Conservation (phyloP, 805 yeast genomes). For the Candida tallmaniae region DNA sequence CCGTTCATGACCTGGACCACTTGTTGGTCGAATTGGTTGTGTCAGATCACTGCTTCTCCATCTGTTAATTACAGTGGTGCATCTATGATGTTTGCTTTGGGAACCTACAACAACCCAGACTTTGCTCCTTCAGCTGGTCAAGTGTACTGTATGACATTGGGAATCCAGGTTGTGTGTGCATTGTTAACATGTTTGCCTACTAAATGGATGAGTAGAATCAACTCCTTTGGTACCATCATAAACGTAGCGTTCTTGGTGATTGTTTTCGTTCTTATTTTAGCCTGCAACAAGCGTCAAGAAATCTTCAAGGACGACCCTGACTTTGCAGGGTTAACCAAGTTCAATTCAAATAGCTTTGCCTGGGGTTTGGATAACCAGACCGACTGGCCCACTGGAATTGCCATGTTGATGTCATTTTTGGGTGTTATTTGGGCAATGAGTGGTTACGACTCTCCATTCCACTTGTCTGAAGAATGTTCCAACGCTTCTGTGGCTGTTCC, state of each 20-base stretch:
- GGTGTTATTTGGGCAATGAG: slow-evolving; percentile 72
- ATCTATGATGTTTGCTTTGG: slow-evolving; percentile 50
- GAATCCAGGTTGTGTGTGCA: slow-evolving; percentile 46
- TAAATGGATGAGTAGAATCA: slow-evolving; percentile 48
- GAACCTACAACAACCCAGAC: slow-evolving; percentile 31
- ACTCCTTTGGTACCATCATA: slow-evolving; percentile 44
- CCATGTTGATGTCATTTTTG: slow-evolving; percentile 51
- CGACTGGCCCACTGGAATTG: slow-evolving; percentile 60
- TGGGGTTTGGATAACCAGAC: slow-evolving; percentile 57
- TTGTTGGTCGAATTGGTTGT: slow-evolving; percentile 63
- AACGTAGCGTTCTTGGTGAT: slow-evolving; percentile 48
- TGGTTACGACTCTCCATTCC: slow-evolving; percentile 74
- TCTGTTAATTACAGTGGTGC: slow-evolving; percentile 58
- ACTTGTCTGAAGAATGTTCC: slow-evolving; percentile 66
- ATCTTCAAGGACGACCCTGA: slow-evolving; percentile 14
- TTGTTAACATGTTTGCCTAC: slow-evolving; percentile 51
- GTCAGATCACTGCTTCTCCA: slow-evolving; percentile 60
- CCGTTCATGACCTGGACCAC: slow-evolving; percentile 58
- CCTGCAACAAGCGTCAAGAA: slow-evolving; percentile 42
- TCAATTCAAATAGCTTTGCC: slow-evolving; percentile 44
- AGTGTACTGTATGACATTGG: slow-evolving; percentile 47
- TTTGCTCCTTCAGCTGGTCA: slow-evolving; percentile 47
- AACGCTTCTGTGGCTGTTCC: slow-evolving; percentile 64
- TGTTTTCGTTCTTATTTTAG: slow-evolving; percentile 51
- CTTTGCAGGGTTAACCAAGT: slow-evolving; percentile 31